Evolutionary conservation across 306 rosid genomes (phyloP), one percentile per base, ranked within the genome.

Genomic region (Cicer arietinum): DNA sequence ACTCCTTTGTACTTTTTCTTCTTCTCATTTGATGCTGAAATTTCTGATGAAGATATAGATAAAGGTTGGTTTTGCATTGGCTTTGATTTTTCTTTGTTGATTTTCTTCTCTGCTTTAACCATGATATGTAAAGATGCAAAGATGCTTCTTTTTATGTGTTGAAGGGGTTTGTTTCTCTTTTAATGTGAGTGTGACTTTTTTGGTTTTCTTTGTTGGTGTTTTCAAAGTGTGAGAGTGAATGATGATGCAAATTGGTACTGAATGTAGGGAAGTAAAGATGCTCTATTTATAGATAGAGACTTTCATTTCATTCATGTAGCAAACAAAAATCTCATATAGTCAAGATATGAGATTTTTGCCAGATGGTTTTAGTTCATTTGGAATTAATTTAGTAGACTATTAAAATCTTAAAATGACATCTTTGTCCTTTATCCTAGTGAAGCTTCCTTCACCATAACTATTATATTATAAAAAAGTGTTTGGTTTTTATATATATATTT

Each of bases 1-100:
- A 95, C 99, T 46, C 99, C 99, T 80, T 90, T 95, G 87, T 78
- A 95, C 85, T 91, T 94, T 78, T 80, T 94, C 82, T 77, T 86
- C 18, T 47, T 79, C 64, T 79, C 71, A 40, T 74, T 66, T 11
- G 87, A 25, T 35, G 80, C 16, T 40, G 79, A 30, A 30, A 30
- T 30, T 30, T 30, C 10, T 45, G 84, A 16, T 37, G 81, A 17
- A 6, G 83, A 20, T 51, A 10, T 16, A 14, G 85, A n/a, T 65
- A 7, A 39, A 35, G 77, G 40, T 7, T 17, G 63, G 16, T 16
- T 40, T 43, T 44, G 54, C 76, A 58, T n/a, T 77, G 81, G 30
- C 59, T 37, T 62, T 66, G 83, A 7, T 63, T 75, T 74, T 64
- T 88, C 87, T 60, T 84, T 58, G 64, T 87, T 72, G 75, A 83